Conservation (phyloP, 2,329 filamentous ascomycete species). For the Elsinoe australis region DNA sequence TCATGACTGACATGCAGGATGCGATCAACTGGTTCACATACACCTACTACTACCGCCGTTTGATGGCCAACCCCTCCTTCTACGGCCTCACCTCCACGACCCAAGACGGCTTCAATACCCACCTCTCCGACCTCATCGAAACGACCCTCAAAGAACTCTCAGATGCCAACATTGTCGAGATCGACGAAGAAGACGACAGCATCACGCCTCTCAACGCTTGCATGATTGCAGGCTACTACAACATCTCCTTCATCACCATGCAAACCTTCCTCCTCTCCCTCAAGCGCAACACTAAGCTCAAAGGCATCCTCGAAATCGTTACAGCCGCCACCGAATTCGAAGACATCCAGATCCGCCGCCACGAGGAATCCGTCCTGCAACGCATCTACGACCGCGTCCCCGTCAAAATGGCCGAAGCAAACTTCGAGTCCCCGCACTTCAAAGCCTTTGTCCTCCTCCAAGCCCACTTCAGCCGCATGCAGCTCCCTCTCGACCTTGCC, state of each 20-base stretch:
- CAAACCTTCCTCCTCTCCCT: conserved; percentile 94
- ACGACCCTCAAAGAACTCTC: conserved; percentile 81
- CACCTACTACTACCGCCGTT: conserved; percentile 92
- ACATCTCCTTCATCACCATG: conserved; percentile 99
- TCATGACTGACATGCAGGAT: conserved; percentile 90
- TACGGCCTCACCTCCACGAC: conserved; percentile 84
- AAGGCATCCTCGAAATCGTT: conserved; percentile 93
- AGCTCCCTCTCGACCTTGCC: conserved; percentile 85
- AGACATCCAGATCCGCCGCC: conserved; percentile 83
- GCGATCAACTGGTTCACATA: conserved; percentile 98
- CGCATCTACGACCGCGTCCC: conserved; percentile 92
- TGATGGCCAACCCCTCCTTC: conserved; percentile 93
- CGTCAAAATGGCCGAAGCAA: conserved; percentile 84
- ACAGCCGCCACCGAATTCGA: conserved; percentile 97
- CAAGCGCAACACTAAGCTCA: conserved; percentile 81
- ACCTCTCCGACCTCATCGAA: conserved; percentile 91
- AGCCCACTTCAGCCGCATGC: conserved; percentile 95
- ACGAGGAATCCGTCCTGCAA: conserved; percentile 79
- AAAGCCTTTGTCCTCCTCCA: conserved; percentile 96
- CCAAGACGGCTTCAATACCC: conserved; percentile 86
- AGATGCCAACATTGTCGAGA: conserved; percentile 90
- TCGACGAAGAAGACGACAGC: conserved; percentile 79
- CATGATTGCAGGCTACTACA: conserved; percentile 98
- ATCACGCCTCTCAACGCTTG: conserved; percentile 87
- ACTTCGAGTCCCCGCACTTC: conserved; percentile 92